phyloP scores from a whole-genome alignment of 768 basidiomycete genomes.

The Pisolithus sp. region DNA sequence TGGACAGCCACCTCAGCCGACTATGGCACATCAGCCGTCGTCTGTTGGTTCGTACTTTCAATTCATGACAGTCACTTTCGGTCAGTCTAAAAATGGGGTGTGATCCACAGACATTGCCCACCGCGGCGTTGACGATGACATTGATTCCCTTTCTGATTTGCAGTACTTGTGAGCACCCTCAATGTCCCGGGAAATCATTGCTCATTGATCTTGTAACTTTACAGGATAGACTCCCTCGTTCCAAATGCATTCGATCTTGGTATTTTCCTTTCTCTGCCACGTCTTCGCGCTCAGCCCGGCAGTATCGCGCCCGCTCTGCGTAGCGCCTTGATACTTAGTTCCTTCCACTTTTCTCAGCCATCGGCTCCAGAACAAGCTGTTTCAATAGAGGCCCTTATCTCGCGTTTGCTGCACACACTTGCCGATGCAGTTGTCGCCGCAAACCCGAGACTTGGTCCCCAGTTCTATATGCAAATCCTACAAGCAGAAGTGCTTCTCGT shows the following conservation, averaged over 20 bases:
- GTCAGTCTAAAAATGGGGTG: not conserved
- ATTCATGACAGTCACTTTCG: too few species aligned
- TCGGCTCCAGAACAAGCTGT: slow-evolving; percentile 26
- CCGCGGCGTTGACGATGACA: too few species aligned
- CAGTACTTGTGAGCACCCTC: not conserved
- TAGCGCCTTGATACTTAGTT: slow-evolving; percentile 47
- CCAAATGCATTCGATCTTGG: slow-evolving; percentile 54
- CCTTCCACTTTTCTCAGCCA: slow-evolving; percentile 36
- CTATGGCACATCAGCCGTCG: too few species aligned
- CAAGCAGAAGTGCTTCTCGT: slow-evolving; percentile 60
- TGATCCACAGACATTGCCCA: not conserved
- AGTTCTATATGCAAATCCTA: slow-evolving; percentile 44
- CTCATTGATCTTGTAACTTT: not conserved
- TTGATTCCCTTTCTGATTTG: too few species aligned
- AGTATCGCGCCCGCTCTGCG: slow-evolving; percentile 45
- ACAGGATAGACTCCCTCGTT: slow-evolving; percentile 36
- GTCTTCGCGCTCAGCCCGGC: slow-evolving; percentile 37
- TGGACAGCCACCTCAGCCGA: not conserved
- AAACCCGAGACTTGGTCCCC: slow-evolving; percentile 26
- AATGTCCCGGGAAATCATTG: not conserved
- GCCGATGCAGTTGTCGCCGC: slow-evolving; percentile 38
- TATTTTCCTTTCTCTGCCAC: slow-evolving; percentile 53
- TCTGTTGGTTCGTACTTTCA: too few species aligned
- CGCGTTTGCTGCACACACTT: slow-evolving; percentile 41
- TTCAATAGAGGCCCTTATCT: slow-evolving; percentile 41